These are phyloP conservation scores for Malus sylvestris DNA, from an alignment of 306 rosid genomes.

Conservation along the genomic window DNA sequence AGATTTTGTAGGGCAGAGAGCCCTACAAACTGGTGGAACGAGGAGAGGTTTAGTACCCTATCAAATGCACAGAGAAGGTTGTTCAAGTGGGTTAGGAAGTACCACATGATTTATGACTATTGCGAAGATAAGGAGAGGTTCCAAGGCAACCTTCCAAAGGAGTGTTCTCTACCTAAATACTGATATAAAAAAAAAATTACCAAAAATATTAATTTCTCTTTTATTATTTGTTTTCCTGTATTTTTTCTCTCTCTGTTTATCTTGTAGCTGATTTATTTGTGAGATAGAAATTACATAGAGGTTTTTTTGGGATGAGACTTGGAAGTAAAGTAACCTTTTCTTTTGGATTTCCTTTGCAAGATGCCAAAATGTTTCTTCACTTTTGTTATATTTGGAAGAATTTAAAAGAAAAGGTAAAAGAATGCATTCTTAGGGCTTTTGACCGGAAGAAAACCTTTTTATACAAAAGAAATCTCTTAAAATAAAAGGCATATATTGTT, in stretches of 20 bases:
- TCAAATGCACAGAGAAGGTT: conserved; percentile 54
- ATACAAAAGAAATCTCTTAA: no score
- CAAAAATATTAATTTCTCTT: neutral
- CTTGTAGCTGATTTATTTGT: neutral
- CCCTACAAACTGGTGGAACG: conserved; percentile 78
- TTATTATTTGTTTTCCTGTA: neutral
- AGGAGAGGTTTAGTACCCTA: conserved; percentile 34
- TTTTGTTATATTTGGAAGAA: neutral
- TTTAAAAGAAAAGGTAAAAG: no score
- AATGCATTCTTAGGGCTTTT: no score
- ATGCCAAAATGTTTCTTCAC: neutral
- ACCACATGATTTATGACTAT: conserved; percentile 75
- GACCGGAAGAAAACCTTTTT: no score
- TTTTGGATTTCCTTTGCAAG: neutral
- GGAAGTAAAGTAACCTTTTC: conserved; percentile 20
- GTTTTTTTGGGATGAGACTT: neutral
- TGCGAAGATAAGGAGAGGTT: conserved; percentile 65
- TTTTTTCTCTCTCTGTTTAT: neutral
- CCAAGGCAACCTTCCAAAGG: conserved; percentile 68
- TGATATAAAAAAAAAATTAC: conserved; percentile 14
- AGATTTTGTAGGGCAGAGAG: conserved; percentile 67
- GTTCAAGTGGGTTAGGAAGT: conserved; percentile 76
- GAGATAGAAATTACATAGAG: neutral
- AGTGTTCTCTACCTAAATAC: conserved; percentile 80
- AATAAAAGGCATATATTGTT: no score